Conservation (phyloP, 179 eudicot genomes). For the Silene vulgaris region DNA sequence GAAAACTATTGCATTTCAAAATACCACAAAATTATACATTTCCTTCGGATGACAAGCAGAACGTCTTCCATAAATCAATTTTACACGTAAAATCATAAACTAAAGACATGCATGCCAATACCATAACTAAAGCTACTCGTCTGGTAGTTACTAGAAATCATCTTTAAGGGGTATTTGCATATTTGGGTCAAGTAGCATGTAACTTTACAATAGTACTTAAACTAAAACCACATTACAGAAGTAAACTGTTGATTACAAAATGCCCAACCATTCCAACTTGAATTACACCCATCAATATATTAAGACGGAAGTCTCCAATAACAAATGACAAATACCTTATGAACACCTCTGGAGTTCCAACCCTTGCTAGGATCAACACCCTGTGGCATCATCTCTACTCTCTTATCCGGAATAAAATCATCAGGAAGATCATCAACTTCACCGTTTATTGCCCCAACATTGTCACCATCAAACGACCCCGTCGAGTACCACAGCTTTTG, state of each 20-base stretch:
- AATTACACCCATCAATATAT: neutral
- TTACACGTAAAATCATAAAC: too few species aligned
- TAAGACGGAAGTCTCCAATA: neutral
- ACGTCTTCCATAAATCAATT: too few species aligned
- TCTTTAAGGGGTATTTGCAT: too few species aligned
- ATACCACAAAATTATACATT: neutral
- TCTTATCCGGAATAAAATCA: slow-evolving; percentile 42
- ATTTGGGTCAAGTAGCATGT: too few species aligned
- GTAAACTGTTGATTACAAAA: neutral
- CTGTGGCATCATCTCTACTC: slow-evolving; percentile 49
- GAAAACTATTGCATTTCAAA: neutral
- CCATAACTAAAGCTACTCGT: too few species aligned
- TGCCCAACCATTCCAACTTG: neutral
- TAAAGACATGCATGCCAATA: too few species aligned
- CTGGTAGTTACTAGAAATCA: too few species aligned
- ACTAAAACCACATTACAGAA: neutral
- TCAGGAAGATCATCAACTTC: slow-evolving; percentile 34
- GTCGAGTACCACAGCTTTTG: slow-evolving; percentile 50
- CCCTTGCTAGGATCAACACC: slow-evolving; percentile 78
- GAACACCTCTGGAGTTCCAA: slow-evolving; percentile 86
- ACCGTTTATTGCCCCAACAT: slow-evolving; percentile 30
- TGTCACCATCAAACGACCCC: slow-evolving; percentile 28
- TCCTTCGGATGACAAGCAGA: neutral
- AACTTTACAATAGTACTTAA: neutral
- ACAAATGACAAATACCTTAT: slow-evolving; percentile 50